phyloP scores from a whole-genome alignment of 75 land plant genomes.

The Pseudotsuga menziesii region DNA sequence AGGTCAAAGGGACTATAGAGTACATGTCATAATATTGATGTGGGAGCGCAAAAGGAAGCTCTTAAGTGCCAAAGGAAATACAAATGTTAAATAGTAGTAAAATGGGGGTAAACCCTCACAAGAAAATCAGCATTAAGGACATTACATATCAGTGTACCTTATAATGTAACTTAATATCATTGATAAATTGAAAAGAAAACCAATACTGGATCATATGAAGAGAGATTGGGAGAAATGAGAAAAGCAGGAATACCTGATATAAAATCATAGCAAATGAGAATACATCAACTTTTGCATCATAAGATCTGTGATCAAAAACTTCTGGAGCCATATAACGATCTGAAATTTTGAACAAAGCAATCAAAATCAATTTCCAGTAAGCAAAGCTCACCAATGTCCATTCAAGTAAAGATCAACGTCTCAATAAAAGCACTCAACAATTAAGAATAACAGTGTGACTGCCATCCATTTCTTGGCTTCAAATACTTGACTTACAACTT shows the following conservation, averaged over 20 bases:
- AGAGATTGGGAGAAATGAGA: background rate
- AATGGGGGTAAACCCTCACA: background rate
- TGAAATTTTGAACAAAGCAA: slow-evolving; percentile 7
- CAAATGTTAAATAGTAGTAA: too few relatives aligned
- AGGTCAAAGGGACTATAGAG: too few relatives aligned
- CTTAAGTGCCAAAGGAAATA: too few relatives aligned
- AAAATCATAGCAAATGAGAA: slow-evolving; percentile 74
- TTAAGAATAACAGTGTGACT: background rate
- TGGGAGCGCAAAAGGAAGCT: too few relatives aligned
- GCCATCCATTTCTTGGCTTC: background rate
- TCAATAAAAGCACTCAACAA: too few relatives aligned
- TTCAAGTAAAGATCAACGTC: background rate
- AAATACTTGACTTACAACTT: slow-evolving; percentile 58
- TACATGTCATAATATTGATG: too few relatives aligned
- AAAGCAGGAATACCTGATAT: slow-evolving; percentile 41
- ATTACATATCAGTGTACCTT: slow-evolving; percentile 55
- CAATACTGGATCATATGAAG: background rate
- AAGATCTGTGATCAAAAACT: slow-evolving; percentile 60
- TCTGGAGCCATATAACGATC: slow-evolving; percentile 77
- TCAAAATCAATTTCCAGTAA: background rate
- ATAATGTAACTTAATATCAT: slow-evolving; percentile 34
- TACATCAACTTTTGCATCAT: slow-evolving; percentile 75
- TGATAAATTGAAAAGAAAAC: background rate
- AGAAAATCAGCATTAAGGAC: slow-evolving; percentile 28
- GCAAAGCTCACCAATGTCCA: background rate